Conservation (phyloP, 2,329 filamentous ascomycete species). For the Chrysosporium keratinophilum region DNA sequence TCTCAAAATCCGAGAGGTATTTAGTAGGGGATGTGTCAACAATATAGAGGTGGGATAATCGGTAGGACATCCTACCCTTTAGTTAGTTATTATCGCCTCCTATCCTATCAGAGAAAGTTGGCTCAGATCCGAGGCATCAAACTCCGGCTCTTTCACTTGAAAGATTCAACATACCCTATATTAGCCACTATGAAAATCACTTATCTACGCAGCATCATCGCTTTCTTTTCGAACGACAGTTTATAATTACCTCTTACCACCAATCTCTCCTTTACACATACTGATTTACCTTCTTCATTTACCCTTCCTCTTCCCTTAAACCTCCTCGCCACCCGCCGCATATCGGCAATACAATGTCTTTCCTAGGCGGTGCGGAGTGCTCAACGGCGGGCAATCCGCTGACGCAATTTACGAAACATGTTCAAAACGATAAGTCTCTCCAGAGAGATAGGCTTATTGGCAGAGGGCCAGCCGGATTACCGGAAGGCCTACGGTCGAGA, state of each 20-base stretch:
- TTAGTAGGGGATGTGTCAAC: too few species aligned
- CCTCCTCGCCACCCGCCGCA: not conserved
- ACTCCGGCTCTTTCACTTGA: too few species aligned
- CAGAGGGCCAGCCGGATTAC: constrained; percentile 56
- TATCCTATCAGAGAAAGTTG: too few species aligned
- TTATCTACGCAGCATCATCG: not conserved
- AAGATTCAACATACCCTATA: too few species aligned
- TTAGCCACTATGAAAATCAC: not conserved
- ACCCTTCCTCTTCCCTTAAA: not conserved
- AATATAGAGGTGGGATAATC: too few species aligned
- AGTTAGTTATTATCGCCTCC: too few species aligned
- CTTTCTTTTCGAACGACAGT: not conserved
- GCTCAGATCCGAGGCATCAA: too few species aligned
- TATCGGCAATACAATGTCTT: constrained; percentile 59
- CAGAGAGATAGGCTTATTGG: constrained; percentile 83
- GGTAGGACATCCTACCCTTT: too few species aligned
- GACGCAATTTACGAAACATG: constrained; percentile 94
- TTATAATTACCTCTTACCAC: too few species aligned
- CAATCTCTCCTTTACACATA: too few species aligned
- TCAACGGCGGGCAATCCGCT: constrained; percentile 92
- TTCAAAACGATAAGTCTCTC: constrained; percentile 88
- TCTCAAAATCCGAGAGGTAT: too few species aligned
- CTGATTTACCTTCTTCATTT: not conserved
- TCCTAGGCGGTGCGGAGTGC: constrained; percentile 91
- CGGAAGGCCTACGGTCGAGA: constrained; percentile 67